Evolutionary conservation across 73 alveolate species (phyloP).

Genomic region (Tetrahymena elliotti): DNA sequence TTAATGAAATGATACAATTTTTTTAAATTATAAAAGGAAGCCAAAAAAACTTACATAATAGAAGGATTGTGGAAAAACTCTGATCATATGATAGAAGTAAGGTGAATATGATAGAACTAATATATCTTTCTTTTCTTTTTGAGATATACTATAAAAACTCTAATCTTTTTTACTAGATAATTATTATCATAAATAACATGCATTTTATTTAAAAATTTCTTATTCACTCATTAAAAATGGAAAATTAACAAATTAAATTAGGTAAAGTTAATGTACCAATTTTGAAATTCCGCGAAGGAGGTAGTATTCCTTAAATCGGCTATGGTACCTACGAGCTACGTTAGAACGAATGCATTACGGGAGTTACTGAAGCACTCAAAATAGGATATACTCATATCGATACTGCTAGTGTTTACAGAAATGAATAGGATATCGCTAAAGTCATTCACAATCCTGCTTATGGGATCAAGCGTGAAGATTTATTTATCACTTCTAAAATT

Average conservation of each 20-base stretch:
- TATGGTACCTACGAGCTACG: conserved; percentile 37
- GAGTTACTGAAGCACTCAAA: conserved; percentile 24
- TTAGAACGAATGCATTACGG: conserved; percentile 11
- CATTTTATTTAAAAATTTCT: background rate
- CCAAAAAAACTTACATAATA: background rate
- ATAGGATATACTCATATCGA: conserved; percentile 49
- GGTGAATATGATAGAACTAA: background rate
- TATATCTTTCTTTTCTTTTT: too few relatives aligned
- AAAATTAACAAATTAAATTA: background rate
- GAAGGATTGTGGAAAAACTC: background rate
- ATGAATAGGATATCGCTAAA: conserved; percentile 43
- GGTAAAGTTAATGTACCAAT: background rate
- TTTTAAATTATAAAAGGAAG: too few relatives aligned
- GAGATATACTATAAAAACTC: background rate
- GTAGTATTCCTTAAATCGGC: conserved; percentile 39
- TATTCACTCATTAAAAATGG: background rate
- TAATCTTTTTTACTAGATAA: background rate
- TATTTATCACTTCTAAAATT: conserved; percentile 42
- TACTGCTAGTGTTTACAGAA: conserved; percentile 38
- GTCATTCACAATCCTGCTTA: background rate
- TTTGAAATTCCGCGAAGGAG: conserved; percentile 12
- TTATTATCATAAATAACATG: background rate
- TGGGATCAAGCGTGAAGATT: conserved; percentile 12
- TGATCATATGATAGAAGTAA: too few relatives aligned
- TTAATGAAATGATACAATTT: too few relatives aligned